Evolutionary conservation across 2,329 filamentous ascomycete genomes (phyloP), one percentile per base, ranked within the genome.

Genomic region (Chalaropsis ovoidea): DNA sequence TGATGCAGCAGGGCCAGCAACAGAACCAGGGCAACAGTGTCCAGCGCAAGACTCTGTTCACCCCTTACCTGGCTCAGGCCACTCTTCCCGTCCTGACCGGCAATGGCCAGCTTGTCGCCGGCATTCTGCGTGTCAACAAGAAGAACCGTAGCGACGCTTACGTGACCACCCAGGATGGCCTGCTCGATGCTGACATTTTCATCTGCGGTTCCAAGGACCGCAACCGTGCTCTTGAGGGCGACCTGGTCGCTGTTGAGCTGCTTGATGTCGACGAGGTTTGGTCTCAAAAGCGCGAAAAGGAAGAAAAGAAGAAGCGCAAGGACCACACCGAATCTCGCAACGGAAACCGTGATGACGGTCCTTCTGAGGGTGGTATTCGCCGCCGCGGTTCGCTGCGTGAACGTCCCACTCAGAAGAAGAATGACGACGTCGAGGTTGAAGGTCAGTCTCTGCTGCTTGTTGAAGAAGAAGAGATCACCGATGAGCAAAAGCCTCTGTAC

Each of bases 271-370:
- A 97, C 74, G 94, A 99, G 74, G 94, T 99, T 2, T 99, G 94
- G 94, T 85, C 88, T 27, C 94, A 99, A 80, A 99, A 99, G 82
- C 90, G 91, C 66, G 94, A 99, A 76, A 99, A 99, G 76, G 94
- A 99, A 77, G 94, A 99, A 76, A 99, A 99, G 83, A 99, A 99
- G 85, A 99, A 97, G 80, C 89, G 94, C 75, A 99, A 99, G 81
- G 94, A 99, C 73, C 95, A 96, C 67, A 95, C 91, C 42, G 94
- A 97, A 74, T 92, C 90, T 67, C 86, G 93, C 69, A 85, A 84
- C 63, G 87, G 87, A 70, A 88, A 87, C 69, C 86, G 86, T 68
- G 86, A 83, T 71, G 82, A 88, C 73, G 82, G 82, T 69, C 79
- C 80, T 65, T 77, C 79, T 52, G 93, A 96, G 71, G 91, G 92